Base-by-base conservation (phyloP, 352 stramenopile genomes). In the Pythium brassicae region DNA sequence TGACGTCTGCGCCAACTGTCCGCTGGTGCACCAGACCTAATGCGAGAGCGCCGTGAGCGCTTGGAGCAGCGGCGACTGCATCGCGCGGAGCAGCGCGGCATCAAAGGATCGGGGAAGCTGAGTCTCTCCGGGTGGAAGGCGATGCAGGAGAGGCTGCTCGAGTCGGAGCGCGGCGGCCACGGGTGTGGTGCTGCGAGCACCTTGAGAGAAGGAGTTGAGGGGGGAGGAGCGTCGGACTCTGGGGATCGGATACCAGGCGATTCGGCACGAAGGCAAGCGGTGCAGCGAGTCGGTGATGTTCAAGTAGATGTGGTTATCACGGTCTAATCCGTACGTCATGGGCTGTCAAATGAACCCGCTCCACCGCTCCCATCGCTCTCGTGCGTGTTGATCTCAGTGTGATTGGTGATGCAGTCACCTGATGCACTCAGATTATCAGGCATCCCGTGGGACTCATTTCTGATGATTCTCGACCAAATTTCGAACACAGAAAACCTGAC, bases 51-150 rank as follows among this genome's bases (percentile, higher is more conserved):
- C 25, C 23, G 32, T 3, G 50, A 53, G 27, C 42, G 23, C 14
- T 50, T 20, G 7, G 45, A 61, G 35, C 25, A 61, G 39, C 52
- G 37, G 17, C 43, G 50, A 10, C 19, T 19, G 6, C 53, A 53
- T 19, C 55, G 50, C 34, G 20, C 49, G 9, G 57, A 60, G 0
- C 50, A 61, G 44, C 55, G 44, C 9, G 43, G 51, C 11, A 57
- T 58, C 1, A 61, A 52, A 26, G 68, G 76, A 1, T 59, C 66
- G 1, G 58, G 59, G 27, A 64, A 47, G 20, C 22, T 87, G 8
- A 67, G 50, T 1, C 65, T 87, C 12, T 65, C 60, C 0, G 74
- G 72, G 2, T 87, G 76, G 76, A 78, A 68, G 39, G 67, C 73
- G 22, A 66, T 83, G 47, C 76, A 70, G 5, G 65, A 84, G 53